A percentile compares a stretch with the other conserved stretches of the same genome.
These are phyloP conservation scores for Cucurbitaria berberidis DNA, from an alignment of 2,329 filamentous ascomycete genomes.

Conservation along the genomic window DNA sequence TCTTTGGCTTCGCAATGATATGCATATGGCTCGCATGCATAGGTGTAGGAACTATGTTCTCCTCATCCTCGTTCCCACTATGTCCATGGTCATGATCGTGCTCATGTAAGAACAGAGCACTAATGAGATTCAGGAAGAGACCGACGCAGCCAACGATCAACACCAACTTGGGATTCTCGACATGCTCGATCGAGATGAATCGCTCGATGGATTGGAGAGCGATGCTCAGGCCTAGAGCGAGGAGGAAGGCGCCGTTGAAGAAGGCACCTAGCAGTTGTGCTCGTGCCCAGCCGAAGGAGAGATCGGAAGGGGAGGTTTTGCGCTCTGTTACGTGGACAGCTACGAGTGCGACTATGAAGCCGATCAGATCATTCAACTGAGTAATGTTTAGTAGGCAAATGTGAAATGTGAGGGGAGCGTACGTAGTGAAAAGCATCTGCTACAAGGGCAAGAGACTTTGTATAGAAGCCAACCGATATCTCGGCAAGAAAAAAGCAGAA, in stretches of 20 bases:
- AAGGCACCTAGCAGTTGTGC: conserved; percentile 77
- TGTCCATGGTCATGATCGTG: conserved; percentile 53
- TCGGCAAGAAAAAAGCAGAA: conserved; percentile 56
- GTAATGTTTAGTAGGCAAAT: conserved; percentile 2
- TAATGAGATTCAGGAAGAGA: conserved; percentile 70
- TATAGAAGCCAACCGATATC: conserved; percentile 70
- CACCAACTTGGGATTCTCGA: conserved; percentile 70
- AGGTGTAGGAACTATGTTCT: conserved; percentile 13
- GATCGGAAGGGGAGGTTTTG: conserved; percentile 61
- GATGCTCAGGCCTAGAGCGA: conserved; percentile 75
- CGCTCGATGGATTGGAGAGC: conserved; percentile 75
- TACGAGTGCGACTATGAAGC: conserved; percentile 69
- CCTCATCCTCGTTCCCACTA: conserved; percentile 24
- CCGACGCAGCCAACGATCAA: conserved; percentile 74
- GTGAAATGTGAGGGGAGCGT: conserved; percentile 18
- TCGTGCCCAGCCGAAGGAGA: conserved; percentile 79
- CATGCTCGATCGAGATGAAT: conserved; percentile 63
- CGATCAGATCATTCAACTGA: conserved; percentile 73
- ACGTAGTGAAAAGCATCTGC: conserved; percentile 83
- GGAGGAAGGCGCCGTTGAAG: conserved; percentile 78
- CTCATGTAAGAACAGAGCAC: conserved; percentile 66
- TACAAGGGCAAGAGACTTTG: conserved; percentile 72
- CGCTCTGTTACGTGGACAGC: conserved; percentile 66
- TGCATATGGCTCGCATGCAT: conserved; percentile 39
- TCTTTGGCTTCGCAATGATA: conserved; percentile 25